Base-by-base conservation (phyloP, 306 rosid genomes). In the Styphnolobium japonicum region DNA sequence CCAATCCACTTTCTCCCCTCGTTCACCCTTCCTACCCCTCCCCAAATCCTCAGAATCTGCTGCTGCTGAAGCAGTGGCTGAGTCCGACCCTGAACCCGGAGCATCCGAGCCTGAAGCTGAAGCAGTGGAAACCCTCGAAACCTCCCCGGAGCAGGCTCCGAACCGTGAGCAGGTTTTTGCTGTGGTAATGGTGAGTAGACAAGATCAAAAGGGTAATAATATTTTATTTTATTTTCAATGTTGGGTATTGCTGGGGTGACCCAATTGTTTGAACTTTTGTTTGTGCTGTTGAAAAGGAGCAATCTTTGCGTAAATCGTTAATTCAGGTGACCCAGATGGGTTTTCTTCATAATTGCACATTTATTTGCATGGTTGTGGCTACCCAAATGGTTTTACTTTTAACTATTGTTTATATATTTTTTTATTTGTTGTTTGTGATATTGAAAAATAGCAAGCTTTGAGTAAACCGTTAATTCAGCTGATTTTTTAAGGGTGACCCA, bases 161-260 rank as follows among this genome's bases (percentile, higher is more conserved):
- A 75, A 84, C 11, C 93, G 97, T 72, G 98, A 95, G 81, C 84
- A 91, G 21, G 77, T 91, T 64, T 93, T 93, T 77, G 99, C 94
- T 8, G 99, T 95, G 9, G 96, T 93, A 36, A 90, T 95, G 99
- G 99, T 95, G 45, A 73, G 91, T 85, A 2, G 16, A 18, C 23
- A 69, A 31, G 11, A n/a, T 8, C n/a, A n/a, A n/a, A n/a, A n/a
- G n/a, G n/a, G n/a, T n/a, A n/a, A n/a, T n/a, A n/a, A n/a, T n/a
- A n/a, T n/a, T n/a, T n/a, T n/a, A n/a, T n/a, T n/a, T n/a, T 34
- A 81, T 34, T 45, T 21, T 37, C 9, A 25, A 49, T 66, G 34
- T 70, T 51, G 67, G 0, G 53, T 43, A 3, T 34, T 33, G 45
- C n/a, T 65, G 3, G 14, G 2, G 49, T 55, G 42, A 63, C 80